Evolutionary conservation across 495 filamentous ascomycete genomes (phyloP), one percentile per base, ranked within the genome.

Genomic region (Talaromyces wortmannii): DNA sequence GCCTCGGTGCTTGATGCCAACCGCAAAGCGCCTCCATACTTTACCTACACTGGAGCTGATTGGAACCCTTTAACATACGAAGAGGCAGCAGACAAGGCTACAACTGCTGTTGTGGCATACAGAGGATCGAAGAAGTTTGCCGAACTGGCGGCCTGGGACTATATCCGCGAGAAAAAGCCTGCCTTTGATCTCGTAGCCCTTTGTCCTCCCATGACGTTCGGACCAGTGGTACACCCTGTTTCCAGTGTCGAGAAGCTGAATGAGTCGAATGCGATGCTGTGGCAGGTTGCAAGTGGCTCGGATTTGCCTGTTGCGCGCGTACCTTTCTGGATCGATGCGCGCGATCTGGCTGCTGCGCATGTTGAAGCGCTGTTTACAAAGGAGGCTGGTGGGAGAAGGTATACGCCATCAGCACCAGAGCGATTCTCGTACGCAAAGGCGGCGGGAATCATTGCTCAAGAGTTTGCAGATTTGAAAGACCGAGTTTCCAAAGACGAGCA

Each of bases 41-140:
- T 32, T n/a, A 48, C 43, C n/a, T 55, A 55, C 44, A 55, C 52
- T n/a, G 23, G 42, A 17, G 76, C 82, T 43, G 52, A 55, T 31
- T 55, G 52, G 52, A 55, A 55, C 33, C 52, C 52, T 17, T 80
- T 83, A 40, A 90, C 95, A 0, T 91, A 96, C 33, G 87, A 90
- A 0, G 92, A 96, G 62, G 67, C 96, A 13, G 86, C 95, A 17
- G 89, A 97, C 62, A 23, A 23, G 4, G 4, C 23, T 23, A 23
- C 23, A 23, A 23, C 23, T 23, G 23, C 23, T 23, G 23, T 23
- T 4, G 23, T 23, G 23, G 23, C 23, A 23, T 23, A 23, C 23
- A 23, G 23, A 23, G 23, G 23, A 4, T 23, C 23, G 23, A 55
- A 55, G 18, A 55, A 46, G 23, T 31, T 50, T 40, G 52, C 52